Conservation (phyloP, 768 basidiomycete genomes). For the Naganishia vaughanmartiniae region DNA sequence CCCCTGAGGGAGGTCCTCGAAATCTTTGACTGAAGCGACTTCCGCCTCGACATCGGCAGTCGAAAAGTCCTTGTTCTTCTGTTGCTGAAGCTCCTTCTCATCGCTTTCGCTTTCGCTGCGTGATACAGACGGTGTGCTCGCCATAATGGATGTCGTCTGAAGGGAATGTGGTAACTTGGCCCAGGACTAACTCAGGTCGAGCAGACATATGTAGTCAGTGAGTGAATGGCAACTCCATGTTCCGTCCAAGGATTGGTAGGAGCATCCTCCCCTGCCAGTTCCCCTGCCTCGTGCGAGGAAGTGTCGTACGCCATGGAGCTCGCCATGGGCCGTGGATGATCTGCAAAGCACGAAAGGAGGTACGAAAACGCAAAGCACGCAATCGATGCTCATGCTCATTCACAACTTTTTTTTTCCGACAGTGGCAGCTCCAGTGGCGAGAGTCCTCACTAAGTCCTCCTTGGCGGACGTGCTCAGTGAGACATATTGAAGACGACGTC, state of each 20-base stretch:
- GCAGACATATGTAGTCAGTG: neutral
- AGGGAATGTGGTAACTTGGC: no score
- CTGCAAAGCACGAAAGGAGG: no score
- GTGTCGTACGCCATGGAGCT: no score
- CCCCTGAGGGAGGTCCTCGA: conserved; percentile 20
- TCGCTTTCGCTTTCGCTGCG: conserved; percentile 5
- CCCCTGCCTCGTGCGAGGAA: no score
- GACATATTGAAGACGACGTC: conserved; percentile 2
- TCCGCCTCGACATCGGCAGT: conserved; percentile 18
- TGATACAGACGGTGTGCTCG: neutral
- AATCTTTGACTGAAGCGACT: neutral
- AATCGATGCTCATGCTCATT: neutral
- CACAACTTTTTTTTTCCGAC: conserved; percentile 13
- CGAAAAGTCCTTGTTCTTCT: conserved; percentile 8
- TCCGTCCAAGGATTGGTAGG: neutral
- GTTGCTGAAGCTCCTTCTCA: conserved; percentile 15
- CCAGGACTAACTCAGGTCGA: neutral
- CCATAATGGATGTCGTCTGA: neutral
- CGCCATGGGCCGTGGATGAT: conserved; percentile 6
- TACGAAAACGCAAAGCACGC: neutral
- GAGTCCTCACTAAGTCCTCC: conserved; percentile 4
- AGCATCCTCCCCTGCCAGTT: neutral
- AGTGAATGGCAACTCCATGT: neutral
- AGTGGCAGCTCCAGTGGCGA: conserved; percentile 16
- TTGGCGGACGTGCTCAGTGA: conserved; percentile 14